Percentiles rank a stretch among this genome's conserved stretches.
Evolutionary conservation across 257 asterid genomes (phyloP).

Genomic region (Solanum piurae): DNA sequence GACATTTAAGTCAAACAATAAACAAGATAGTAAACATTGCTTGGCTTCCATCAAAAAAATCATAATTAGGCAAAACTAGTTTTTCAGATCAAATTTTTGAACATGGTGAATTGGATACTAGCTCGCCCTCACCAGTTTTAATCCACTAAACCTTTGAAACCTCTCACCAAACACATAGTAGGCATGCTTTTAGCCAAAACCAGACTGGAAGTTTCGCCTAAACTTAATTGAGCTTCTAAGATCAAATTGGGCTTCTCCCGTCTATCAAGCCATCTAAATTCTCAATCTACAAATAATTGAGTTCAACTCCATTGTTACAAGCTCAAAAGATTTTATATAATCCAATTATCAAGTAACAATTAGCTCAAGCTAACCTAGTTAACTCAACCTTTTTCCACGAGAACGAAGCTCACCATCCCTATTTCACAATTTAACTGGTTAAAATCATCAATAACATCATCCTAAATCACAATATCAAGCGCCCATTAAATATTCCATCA

Average conservation of each 20-base stretch:
- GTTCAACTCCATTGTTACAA: not conserved
- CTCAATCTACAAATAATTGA: not conserved
- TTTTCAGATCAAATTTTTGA: not conserved
- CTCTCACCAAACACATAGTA: not conserved
- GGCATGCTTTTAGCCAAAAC: no score
- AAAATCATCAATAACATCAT: not conserved
- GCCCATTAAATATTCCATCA: not conserved
- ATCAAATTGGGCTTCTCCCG: not conserved
- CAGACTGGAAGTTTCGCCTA: no score
- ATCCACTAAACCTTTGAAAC: not conserved
- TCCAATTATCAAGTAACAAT: not conserved
- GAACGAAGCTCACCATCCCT: not conserved
- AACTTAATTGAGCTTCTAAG: not conserved
- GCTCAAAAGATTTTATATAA: not conserved
- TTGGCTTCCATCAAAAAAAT: not conserved
- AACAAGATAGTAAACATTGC: not conserved
- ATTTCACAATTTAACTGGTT: not conserved
- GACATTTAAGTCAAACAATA: not conserved
- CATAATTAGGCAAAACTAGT: not conserved
- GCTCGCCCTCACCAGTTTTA: not conserved
- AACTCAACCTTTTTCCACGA: not conserved
- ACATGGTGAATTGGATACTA: not conserved
- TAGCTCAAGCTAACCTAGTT: not conserved
- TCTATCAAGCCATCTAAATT: not conserved
- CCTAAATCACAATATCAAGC: not conserved